Conservation (phyloP, 2,329 filamentous ascomycete genomes). For the Massarina eburnea region DNA sequence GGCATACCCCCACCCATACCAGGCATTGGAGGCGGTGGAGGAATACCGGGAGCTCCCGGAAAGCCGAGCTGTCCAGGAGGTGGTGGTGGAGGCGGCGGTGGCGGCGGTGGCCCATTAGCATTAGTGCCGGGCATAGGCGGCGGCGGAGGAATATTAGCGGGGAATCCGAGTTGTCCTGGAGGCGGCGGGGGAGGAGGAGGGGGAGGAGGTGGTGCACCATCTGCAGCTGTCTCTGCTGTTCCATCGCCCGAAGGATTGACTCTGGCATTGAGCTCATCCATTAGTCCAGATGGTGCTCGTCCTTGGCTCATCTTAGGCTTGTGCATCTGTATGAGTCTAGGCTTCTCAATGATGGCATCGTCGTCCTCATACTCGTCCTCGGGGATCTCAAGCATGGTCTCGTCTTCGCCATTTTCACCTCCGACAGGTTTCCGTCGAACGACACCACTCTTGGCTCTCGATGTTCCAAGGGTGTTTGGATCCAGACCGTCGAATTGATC, state of each 20-base stretch:
- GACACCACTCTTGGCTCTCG: slow-evolving; percentile 46
- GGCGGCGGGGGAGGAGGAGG: slow-evolving; percentile 54
- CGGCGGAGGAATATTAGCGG: slow-evolving; percentile 44
- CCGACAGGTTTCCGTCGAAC: slow-evolving; percentile 42
- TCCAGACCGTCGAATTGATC: slow-evolving; percentile 58
- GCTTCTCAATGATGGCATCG: slow-evolving; percentile 72
- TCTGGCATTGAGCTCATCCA: slow-evolving; percentile 73
- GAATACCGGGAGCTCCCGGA: slow-evolving; percentile 42
- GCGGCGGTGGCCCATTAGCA: slow-evolving; percentile 48
- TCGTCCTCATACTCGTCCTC: slow-evolving; percentile 59
- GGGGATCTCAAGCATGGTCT: slow-evolving; percentile 30
- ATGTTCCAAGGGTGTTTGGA: slow-evolving; percentile 65
- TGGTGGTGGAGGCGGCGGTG: slow-evolving; percentile 49
- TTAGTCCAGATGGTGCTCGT: slow-evolving; percentile 63
- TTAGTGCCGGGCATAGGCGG: slow-evolving; percentile 51
- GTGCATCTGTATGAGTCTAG: slow-evolving; percentile 75
- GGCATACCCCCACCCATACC: slow-evolving; percentile 48
- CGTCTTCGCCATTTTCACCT: slow-evolving; percentile 41
- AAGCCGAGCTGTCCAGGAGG: slow-evolving; percentile 47
- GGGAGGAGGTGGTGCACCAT: slow-evolving; percentile 31
- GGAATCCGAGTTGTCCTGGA: slow-evolving; percentile 42
- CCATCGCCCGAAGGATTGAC: slow-evolving; percentile 69
- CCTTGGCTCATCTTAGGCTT: slow-evolving; percentile 65
- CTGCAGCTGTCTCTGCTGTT: slow-evolving; percentile 54
- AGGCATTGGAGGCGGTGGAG: slow-evolving; percentile 52